These are phyloP conservation scores for Phallus indusiatus DNA, from an alignment of 768 basidiomycete genomes.

Conservation along the genomic window DNA sequence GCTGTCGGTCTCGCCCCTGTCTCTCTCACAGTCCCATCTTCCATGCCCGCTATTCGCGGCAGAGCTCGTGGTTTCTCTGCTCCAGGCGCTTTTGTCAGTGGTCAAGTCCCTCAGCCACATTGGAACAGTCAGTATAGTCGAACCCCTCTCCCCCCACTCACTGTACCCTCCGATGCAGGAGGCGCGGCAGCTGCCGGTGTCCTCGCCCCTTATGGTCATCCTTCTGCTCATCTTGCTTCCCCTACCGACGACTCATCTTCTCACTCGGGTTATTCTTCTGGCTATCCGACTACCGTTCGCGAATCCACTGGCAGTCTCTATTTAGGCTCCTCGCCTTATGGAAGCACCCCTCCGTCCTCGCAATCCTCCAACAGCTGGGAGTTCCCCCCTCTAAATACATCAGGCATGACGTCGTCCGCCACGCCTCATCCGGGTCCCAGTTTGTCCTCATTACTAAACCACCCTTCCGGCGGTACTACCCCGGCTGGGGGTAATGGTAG, in stretches of 20 bases:
- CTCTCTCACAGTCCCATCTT: constrained; percentile 54
- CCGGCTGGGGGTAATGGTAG: neutral
- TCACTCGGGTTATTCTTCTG: constrained; percentile 49
- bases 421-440: constrained; percentile 2
- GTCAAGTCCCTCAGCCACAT: constrained; percentile 28
- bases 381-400: constrained; percentile 7
- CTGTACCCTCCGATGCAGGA: constrained; percentile 63
- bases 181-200: neutral
- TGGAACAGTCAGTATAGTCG: constrained; percentile 43
- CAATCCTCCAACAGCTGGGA: neutral
- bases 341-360: neutral
- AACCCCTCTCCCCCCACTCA: constrained; percentile 67
- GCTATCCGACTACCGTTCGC: constrained; percentile 3
- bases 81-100: constrained; percentile 63
- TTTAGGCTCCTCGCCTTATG: neutral
- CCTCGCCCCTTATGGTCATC: constrained; percentile 28
- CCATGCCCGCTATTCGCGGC: constrained; percentile 45
- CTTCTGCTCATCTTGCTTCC: constrained; percentile 59
- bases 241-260: constrained; percentile 22
- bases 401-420: neutral
- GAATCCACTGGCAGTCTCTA: neutral
- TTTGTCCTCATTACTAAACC: constrained; percentile 9
- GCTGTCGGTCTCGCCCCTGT: constrained; percentile 51
- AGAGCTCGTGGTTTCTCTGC: constrained; percentile 68
- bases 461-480: neutral